Evolutionary conservation across 495 filamentous ascomycete species (phyloP).

Genomic region (Lepraria neglecta): DNA sequence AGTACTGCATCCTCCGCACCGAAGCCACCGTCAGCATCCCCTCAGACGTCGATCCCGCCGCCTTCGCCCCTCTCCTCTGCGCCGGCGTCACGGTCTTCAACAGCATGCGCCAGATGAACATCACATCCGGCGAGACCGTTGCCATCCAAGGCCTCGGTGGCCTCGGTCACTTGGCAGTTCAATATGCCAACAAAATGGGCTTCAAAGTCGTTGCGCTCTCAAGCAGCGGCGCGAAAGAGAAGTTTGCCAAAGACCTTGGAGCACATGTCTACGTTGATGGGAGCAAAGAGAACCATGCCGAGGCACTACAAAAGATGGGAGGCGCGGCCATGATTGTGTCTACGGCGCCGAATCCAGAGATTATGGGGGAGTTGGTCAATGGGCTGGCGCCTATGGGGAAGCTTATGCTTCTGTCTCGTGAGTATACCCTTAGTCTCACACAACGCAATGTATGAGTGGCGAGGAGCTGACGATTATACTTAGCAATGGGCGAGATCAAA

Average conservation of each 20-base stretch:
- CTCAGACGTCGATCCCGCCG: constrained; percentile 46
- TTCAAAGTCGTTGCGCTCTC: constrained; percentile 56
- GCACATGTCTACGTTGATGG: constrained; percentile 59
- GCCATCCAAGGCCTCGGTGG: constrained; percentile 60
- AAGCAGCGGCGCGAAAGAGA: constrained; percentile 47
- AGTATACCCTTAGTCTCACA: constrained; percentile 19
- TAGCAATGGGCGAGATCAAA: constrained; percentile 45
- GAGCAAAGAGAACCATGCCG: constrained; percentile 43
- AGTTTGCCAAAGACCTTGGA: constrained; percentile 54
- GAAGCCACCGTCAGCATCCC: constrained; percentile 58
- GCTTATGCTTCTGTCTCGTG: constrained; percentile 49
- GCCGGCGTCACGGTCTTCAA: constrained; percentile 68
- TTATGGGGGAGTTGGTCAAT: constrained; percentile 45
- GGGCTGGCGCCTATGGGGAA: constrained; percentile 50
- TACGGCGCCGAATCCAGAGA: constrained; percentile 51
- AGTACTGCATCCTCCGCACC: constrained; percentile 53
- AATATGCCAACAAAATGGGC: constrained; percentile 58
- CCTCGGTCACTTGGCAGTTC: constrained; percentile 59
- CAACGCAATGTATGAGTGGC: too few relatives aligned
- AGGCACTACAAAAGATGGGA: constrained; percentile 50
- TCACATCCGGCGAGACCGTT: constrained; percentile 50
- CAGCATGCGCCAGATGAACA: constrained; percentile 51
- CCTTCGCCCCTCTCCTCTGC: constrained; percentile 58
- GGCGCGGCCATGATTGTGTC: constrained; percentile 55
- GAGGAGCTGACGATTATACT: constrained; percentile 8